A percentile compares a stretch with the other conserved stretches of the same genome.
These are phyloP conservation scores for Corymbia calophylla DNA, from an alignment of 441 rosid genomes.

Conservation along the genomic window DNA sequence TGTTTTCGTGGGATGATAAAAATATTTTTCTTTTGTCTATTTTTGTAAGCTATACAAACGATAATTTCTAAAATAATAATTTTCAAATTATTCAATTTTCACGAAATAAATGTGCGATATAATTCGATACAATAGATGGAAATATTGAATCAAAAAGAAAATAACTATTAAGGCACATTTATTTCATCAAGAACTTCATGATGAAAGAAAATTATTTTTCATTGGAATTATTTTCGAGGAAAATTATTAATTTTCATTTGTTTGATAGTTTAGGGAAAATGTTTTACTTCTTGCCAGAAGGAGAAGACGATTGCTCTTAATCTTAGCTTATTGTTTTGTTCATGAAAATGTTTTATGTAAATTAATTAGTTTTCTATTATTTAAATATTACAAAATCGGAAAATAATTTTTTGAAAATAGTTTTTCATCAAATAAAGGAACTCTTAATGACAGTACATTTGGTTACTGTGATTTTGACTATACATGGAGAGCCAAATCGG, in stretches of 20 bases:
- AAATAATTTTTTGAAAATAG: not conserved
- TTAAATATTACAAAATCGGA: fast-evolving
- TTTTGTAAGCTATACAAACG: fast-evolving
- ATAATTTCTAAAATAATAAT: fast-evolving
- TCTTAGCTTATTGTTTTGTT: not conserved
- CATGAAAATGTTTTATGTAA: fast-evolving
- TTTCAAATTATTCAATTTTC: fast-evolving
- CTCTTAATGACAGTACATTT: not conserved
- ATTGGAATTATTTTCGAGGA: fast-evolving
- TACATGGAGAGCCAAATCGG: not conserved
- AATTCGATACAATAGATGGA: not conserved
- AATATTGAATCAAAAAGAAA: not conserved
- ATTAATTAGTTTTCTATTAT: fast-evolving
- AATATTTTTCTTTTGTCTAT: not conserved
- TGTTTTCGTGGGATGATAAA: fast-evolving
- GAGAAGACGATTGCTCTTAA: fast-evolving
- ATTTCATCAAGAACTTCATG: fast-evolving
- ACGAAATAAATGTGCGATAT: not conserved
- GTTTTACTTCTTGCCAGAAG: not conserved
- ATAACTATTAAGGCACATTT: fast-evolving
- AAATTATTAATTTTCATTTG: not conserved
- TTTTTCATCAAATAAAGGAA: not conserved
- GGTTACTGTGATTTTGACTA: not conserved
- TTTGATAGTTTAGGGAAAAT: not conserved
- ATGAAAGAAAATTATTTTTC: fast-evolving